Percentiles rank a stretch among this genome's conserved stretches.
Evolutionary conservation across 202 grass and related monocot species (phyloP).

Genomic region (Saccharum hybrid): DNA sequence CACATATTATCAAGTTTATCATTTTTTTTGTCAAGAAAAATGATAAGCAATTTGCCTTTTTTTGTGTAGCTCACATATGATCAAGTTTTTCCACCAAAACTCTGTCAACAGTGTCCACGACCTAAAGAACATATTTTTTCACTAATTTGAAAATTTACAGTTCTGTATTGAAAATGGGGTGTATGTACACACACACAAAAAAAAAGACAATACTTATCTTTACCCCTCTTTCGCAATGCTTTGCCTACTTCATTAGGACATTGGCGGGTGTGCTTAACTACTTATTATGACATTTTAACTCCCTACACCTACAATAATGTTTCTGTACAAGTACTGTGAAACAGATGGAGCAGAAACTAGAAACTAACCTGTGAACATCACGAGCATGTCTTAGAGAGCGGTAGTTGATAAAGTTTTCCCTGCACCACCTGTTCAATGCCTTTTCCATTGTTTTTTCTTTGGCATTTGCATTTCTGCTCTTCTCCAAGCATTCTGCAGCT

Average conservation of each 20-base stretch:
- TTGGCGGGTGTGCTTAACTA: background rate
- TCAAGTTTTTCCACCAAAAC: background rate
- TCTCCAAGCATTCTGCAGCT: constrained; percentile 76
- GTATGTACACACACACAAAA: background rate
- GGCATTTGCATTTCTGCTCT: constrained; percentile 74
- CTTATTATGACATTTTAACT: background rate
- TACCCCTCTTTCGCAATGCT: background rate
- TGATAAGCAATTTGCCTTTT: background rate
- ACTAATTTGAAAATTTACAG: background rate
- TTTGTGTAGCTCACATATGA: background rate
- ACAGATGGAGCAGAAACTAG: background rate
- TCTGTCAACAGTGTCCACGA: background rate
- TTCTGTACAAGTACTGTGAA: background rate
- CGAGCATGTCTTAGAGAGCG: constrained; percentile 73
- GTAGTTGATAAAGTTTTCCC: constrained; percentile 90
- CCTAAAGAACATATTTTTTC: background rate
- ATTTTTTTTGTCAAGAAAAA: background rate
- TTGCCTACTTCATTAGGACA: background rate
- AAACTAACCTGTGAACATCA: constrained; percentile 82
- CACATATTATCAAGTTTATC: background rate
- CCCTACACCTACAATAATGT: background rate
- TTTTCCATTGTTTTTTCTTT: constrained; percentile 92
- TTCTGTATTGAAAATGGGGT: background rate
- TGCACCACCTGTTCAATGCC: constrained; percentile 85
- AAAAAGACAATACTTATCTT: background rate